These are phyloP conservation scores for Dendrobium officinale DNA, from an alignment of 106 monocot genomes.

Conservation along the genomic window DNA sequence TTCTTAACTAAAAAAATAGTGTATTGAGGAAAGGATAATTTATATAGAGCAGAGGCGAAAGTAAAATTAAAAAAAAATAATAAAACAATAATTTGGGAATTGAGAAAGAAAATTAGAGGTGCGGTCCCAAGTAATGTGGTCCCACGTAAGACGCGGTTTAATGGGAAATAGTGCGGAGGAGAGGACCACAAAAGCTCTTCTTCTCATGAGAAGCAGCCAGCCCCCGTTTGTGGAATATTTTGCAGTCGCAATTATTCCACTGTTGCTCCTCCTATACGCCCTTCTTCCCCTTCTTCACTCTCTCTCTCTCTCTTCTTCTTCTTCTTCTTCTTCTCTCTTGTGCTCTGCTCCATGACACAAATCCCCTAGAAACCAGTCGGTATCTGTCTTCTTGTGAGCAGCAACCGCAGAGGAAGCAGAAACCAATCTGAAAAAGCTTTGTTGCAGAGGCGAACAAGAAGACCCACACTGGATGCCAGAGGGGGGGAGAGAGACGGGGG, in stretches of 20 bases:
- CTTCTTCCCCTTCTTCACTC: background rate
- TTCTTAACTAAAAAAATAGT: background rate
- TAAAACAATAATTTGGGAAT: background rate
- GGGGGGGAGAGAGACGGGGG: background rate
- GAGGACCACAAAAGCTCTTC: conserved; percentile 1
- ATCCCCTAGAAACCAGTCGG: conserved; percentile 5
- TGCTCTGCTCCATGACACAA: background rate
- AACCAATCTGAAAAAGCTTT: conserved; percentile 8
- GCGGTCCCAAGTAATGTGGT: background rate
- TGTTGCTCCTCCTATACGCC: background rate
- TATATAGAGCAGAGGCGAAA: background rate
- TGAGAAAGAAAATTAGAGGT: background rate
- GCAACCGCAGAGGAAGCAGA: conserved; percentile 1
- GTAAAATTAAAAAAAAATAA: background rate
- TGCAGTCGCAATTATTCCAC: conserved; percentile 3
- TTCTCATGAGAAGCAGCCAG: background rate
- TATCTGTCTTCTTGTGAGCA: background rate
- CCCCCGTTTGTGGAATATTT: conserved; percentile 7
- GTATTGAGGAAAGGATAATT: background rate
- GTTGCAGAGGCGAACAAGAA: background rate
- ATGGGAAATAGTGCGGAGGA: conserved; percentile 2
- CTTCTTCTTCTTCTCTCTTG: background rate
- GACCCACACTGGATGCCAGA: background rate
- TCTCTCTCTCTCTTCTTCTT: background rate
- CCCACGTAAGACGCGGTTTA: conserved; percentile 9